Evolutionary conservation across 2,329 filamentous ascomycete species (phyloP).

Genomic region (Colletotrichum sp.): DNA sequence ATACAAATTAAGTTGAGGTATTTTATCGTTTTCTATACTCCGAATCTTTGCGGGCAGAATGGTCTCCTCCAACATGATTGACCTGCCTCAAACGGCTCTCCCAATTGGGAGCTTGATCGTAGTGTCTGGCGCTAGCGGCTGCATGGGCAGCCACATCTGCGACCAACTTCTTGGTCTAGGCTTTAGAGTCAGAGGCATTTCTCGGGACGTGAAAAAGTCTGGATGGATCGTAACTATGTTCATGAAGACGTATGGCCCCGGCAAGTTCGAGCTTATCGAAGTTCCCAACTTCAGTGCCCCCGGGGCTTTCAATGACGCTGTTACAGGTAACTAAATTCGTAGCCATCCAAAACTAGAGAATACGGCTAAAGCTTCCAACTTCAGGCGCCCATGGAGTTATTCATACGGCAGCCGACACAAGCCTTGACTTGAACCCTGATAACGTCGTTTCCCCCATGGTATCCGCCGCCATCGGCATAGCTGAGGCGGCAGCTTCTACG

Average conservation of each 20-base stretch:
- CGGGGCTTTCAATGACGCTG: not conserved
- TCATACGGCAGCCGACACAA: not conserved
- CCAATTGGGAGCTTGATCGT: not conserved
- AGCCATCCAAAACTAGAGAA: rapidly evolving
- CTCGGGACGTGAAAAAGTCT: not conserved
- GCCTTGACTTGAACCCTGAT: not conserved
- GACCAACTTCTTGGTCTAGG: not conserved
- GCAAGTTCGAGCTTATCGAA: not conserved
- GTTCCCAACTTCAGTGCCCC: not conserved
- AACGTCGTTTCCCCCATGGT: not conserved
- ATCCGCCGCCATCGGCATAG: not conserved
- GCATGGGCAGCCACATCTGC: not conserved
- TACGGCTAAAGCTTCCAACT: not conserved
- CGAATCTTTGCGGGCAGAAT: not conserved
- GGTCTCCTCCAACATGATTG: not conserved
- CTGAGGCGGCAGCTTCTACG: not conserved
- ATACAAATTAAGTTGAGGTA: rapidly evolving
- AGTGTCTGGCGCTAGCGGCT: not conserved
- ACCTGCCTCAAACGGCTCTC: not conserved
- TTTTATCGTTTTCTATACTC: rapidly evolving
- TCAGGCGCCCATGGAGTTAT: not conserved
- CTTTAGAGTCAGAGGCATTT: not conserved
- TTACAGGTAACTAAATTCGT: not conserved
- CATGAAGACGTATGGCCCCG: not conserved
- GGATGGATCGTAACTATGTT: not conserved